These are phyloP conservation scores for Gossypium australe DNA, from an alignment of 345 rosid species.

Conservation along the genomic window DNA sequence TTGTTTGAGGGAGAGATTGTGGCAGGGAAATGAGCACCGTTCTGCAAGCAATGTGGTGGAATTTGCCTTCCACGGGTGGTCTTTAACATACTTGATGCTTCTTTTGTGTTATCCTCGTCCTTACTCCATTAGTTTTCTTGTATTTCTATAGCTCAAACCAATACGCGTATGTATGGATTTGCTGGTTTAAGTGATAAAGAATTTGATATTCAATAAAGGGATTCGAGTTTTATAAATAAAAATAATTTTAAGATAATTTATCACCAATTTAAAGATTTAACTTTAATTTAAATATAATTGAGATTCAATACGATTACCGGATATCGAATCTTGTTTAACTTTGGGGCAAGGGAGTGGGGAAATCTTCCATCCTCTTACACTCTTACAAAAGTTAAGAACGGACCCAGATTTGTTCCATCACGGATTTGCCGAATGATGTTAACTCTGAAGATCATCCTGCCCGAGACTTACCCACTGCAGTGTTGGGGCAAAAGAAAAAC, in stretches of 20 bases:
- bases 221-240: too few relatives aligned
- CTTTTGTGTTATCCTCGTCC: not conserved
- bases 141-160: not conserved
- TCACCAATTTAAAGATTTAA: too few relatives aligned
- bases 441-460: too few relatives aligned
- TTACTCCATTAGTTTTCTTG: conserved; percentile 4
- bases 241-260: too few relatives aligned
- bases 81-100: not conserved
- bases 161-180: too few relatives aligned
- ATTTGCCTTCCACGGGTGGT: conserved; percentile 6
- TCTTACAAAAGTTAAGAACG: not conserved
- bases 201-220: too few relatives aligned
- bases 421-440: not conserved
- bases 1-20: not conserved
- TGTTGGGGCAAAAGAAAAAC: not conserved
- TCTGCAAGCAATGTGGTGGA: conserved; percentile 3
- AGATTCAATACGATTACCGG: too few relatives aligned
- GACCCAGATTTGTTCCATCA: not conserved
- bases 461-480: not conserved
- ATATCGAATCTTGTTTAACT: not conserved
- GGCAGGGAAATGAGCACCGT: conserved; percentile 5
- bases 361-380: not conserved
- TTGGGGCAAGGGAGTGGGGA: not conserved
- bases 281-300: too few relatives aligned
- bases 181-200: too few relatives aligned